A percentile compares a stretch with the other conserved stretches of the same genome.
Conservation (phyloP, 1,284 basidiomycete species). For the Gomphus sp. region DNA sequence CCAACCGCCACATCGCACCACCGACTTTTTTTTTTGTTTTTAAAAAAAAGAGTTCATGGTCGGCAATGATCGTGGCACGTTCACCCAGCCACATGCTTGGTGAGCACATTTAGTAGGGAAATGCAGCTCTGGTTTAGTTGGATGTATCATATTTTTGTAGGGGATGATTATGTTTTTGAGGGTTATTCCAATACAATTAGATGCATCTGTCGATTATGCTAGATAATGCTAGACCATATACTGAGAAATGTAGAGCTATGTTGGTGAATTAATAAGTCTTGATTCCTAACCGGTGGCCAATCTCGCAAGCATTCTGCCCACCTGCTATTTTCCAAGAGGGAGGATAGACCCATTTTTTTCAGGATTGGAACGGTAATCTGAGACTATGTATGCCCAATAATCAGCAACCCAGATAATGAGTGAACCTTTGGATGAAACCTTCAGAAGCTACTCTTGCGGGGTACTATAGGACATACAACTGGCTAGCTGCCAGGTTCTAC, state of each 20-base stretch:
- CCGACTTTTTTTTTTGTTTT: too few relatives aligned
- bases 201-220: slow-evolving; percentile 50
- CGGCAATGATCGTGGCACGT: too few relatives aligned
- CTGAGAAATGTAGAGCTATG: slow-evolving; percentile 81
- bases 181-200: background rate
- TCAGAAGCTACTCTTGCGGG: too few relatives aligned
- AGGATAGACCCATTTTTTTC: too few relatives aligned
- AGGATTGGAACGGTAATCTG: too few relatives aligned
- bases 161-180: slow-evolving; percentile 27
- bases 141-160: slow-evolving; percentile 57
- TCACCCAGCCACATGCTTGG: slow-evolving; percentile 38
- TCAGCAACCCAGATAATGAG: too few relatives aligned
- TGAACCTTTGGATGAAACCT: too few relatives aligned
- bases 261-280: slow-evolving; percentile 75
- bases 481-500: too few relatives aligned
- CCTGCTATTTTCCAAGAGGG: slow-evolving; percentile 39
- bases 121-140: slow-evolving; percentile 41
- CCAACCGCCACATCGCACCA: too few relatives aligned
- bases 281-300: slow-evolving; percentile 75
- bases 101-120: slow-evolving; percentile 60
- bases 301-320: slow-evolving; percentile 88
- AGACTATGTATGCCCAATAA: too few relatives aligned
- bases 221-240: slow-evolving; percentile 83
- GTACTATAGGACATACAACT: too few relatives aligned
- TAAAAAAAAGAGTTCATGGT: too few relatives aligned